Evolutionary conservation across 371 early-diverging fungal species (phyloP).

Genomic region (Circinella minor): DNA sequence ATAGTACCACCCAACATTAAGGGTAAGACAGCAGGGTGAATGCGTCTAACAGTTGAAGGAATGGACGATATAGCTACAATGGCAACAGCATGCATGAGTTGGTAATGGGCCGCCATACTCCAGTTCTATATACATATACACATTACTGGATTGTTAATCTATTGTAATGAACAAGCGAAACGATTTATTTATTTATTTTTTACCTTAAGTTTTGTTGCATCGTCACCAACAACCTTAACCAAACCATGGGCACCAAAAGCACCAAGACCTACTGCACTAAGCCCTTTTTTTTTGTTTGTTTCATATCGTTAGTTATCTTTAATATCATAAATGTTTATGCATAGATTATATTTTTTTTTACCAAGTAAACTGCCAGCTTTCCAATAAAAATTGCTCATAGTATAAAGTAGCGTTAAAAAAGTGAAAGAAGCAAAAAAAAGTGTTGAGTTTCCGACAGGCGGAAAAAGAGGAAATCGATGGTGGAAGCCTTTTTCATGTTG

Average conservation of each 20-base stretch:
- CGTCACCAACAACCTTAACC: conserved; percentile 64
- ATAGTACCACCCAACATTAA: conserved; percentile 65
- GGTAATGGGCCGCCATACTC: conserved; percentile 71
- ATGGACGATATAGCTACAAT: conserved; percentile 61
- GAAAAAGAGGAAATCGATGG: too few species aligned
- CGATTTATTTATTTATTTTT: background rate
- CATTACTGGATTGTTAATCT: background rate
- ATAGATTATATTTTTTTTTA: background rate
- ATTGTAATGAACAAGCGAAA: background rate
- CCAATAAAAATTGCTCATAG: conserved; percentile 2
- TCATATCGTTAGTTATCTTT: background rate
- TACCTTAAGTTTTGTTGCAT: conserved; percentile 58
- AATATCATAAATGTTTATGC: background rate
- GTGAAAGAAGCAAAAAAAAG: background rate
- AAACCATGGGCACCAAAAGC: conserved; percentile 84
- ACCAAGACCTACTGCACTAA: conserved; percentile 69
- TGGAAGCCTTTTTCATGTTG: too few species aligned
- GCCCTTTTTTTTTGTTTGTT: conserved; percentile 43
- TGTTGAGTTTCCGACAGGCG: too few species aligned
- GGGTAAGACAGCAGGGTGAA: conserved; percentile 47
- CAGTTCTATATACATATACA: conserved; percentile 50
- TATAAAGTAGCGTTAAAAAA: background rate
- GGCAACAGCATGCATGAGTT: conserved; percentile 70
- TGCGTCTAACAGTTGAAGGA: conserved; percentile 42
- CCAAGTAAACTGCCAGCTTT: background rate